Evolutionary conservation across 805 yeast species (phyloP), one percentile per base, ranked within the genome.

Genomic region (Sugiyamaella qingdaonensis): DNA sequence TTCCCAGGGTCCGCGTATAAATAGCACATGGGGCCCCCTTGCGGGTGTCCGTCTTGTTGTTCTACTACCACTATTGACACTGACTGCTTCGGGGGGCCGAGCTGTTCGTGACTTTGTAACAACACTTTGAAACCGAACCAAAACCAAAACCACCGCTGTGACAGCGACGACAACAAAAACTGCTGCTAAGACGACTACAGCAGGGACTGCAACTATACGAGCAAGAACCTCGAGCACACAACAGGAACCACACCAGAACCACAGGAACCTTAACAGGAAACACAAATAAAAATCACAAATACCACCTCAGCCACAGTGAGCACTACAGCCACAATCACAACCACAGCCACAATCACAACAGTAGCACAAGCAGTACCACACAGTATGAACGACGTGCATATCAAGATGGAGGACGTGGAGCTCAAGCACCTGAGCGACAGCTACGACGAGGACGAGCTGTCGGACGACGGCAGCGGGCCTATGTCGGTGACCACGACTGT

Each of bases 401-500:
- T 39, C 24, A 39, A 39, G 19, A 13, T 39, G 43, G 43, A 39
- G 19, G 43, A 39, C 43, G 43, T 39, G 13, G 43, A 39, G 24
- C 43, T 39, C 21, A 14, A 16, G 13, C 43, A 39, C 24, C 9
- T 39, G 24, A 39, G 43, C 43, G 43, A 39, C 43, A 39, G 43
- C 21, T 39, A 39, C 43, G 43, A 39, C 24, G 43, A 39, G 9
- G 42, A 36, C 24, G 14, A 16, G 5, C 29, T 24, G 29, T 34
- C 39, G 18, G 43, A 39, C 21, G 21, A 45, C 21, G 31, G 37
- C 7, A 19, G 37, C 27, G 24, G n/a, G 27, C 53, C 55, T 24
- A 16, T 54, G 11, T 51, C 53, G n/a, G 48, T 54, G 9, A 54
- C 57, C 21, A 53, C 56, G 16, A 54, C 57, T 19, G 46, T 48